Percentiles rank a stretch among this genome's conserved stretches.
Conservation (phyloP, 345 rosid genomes). For the Eucalyptus lansdowneana region DNA sequence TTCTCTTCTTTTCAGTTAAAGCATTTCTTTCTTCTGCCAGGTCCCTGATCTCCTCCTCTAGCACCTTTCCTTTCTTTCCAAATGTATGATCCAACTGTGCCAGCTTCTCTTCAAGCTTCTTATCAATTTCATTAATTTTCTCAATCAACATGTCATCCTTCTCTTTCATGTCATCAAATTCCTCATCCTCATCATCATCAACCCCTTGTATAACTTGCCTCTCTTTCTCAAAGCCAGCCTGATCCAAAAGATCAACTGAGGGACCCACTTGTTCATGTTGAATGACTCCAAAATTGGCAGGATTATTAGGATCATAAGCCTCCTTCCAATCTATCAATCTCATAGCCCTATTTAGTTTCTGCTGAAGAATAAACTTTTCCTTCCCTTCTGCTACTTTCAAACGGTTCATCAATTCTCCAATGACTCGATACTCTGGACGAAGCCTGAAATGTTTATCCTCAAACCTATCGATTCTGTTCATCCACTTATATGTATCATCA, state of each 20-base stretch:
- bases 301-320: constrained; percentile 80
- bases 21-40: constrained; percentile 91
- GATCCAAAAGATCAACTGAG: constrained; percentile 7
- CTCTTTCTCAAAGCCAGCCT: constrained; percentile 25
- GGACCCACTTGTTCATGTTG: constrained; percentile 29
- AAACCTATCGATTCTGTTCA: constrained; percentile 66
- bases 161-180: constrained; percentile 95
- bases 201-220: constrained; percentile 8
- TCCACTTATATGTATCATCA: constrained; percentile 71
- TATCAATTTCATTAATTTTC: constrained; percentile 72
- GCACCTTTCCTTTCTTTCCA: constrained; percentile 80
- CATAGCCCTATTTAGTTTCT: constrained; percentile 79
- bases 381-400: constrained; percentile 81
- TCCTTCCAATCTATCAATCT: constrained; percentile 83
- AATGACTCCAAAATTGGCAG: constrained; percentile 63
- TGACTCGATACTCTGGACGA: constrained; percentile 71
- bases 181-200: constrained; percentile 48
- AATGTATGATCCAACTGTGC: constrained; percentile 85
- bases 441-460: constrained; percentile 74
- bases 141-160: constrained; percentile 61
- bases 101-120: constrained; percentile 73
- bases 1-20: constrained; percentile 79
- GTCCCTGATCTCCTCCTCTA: constrained; percentile 90
- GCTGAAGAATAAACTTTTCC: constrained; percentile 81
- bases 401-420: constrained; percentile 81